phyloP scores from a whole-genome alignment of 768 basidiomycete genomes.

The Lactarius akahatsu region DNA sequence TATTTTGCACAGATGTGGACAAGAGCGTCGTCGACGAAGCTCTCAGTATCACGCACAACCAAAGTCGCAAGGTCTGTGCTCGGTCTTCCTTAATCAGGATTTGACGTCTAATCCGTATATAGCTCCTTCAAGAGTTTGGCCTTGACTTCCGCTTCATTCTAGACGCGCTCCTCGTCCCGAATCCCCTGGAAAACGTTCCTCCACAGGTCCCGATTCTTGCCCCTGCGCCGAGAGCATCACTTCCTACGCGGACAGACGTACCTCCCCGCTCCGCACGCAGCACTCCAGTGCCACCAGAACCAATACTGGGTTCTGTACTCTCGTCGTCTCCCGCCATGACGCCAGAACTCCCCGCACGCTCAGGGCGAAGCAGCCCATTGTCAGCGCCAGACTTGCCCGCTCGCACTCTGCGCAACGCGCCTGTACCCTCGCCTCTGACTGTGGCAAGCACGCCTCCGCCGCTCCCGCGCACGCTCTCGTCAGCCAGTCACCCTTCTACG shows the following conservation, averaged over 20 bases:
- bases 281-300: constrained; percentile 11
- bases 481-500: constrained; percentile 12
- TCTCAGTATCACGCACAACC: constrained; percentile 67
- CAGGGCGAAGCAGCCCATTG: background rate
- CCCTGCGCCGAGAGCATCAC: constrained; percentile 34
- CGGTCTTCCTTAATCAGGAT: background rate
- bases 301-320: constrained; percentile 4
- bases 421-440: background rate
- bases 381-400: background rate
- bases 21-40: constrained; percentile 73
- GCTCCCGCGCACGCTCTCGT: constrained; percentile 5
- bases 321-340: constrained; percentile 18
- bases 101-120: background rate
- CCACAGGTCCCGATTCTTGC: constrained; percentile 32
- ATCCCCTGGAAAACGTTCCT: constrained; percentile 34
- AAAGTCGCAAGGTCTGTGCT: constrained; percentile 74
- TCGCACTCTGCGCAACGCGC: background rate
- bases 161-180: constrained; percentile 63
- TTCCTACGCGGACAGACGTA: constrained; percentile 30
- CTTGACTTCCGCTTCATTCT: constrained; percentile 93
- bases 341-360: constrained; percentile 3
- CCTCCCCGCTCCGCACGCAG: constrained; percentile 35
- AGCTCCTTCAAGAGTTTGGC: constrained; percentile 91
- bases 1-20: constrained; percentile 81
- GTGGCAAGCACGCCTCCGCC: background rate